Evolutionary conservation across 2,329 filamentous ascomycete species (phyloP).

Genomic region (Beauveria bassiana): DNA sequence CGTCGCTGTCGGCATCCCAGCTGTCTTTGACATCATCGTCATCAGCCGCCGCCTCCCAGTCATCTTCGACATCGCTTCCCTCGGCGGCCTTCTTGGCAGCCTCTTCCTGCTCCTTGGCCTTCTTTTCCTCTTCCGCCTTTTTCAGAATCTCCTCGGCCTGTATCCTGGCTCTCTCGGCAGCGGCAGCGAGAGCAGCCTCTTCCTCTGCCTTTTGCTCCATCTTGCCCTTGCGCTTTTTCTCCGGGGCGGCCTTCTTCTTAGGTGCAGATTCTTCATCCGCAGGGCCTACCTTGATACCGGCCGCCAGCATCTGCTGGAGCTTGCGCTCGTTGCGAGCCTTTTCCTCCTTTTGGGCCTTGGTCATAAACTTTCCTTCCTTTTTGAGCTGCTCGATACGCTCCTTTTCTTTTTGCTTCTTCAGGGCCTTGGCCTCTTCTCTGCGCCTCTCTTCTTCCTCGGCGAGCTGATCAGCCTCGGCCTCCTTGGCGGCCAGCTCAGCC

Average conservation of each 20-base stretch:
- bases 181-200: conserved; percentile 70
- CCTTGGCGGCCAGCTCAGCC: conserved; percentile 56
- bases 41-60: conserved; percentile 81
- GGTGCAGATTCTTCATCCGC: conserved; percentile 46
- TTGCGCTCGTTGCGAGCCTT: conserved; percentile 73
- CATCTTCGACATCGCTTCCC: conserved; percentile 61
- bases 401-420: conserved; percentile 81
- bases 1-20: conserved; percentile 83
- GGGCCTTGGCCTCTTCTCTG: conserved; percentile 63
- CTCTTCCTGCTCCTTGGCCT: conserved; percentile 48
- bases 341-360: conserved; percentile 77
- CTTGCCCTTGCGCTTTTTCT: conserved; percentile 72
- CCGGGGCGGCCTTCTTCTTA: conserved; percentile 71
- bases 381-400: conserved; percentile 81
- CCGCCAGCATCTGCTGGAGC: conserved; percentile 76
- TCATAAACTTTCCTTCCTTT: conserved; percentile 80
- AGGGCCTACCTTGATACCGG: conserved; percentile 64
- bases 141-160: conserved; percentile 62
- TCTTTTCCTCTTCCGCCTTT: conserved; percentile 54
- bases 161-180: conserved; percentile 59
- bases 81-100: conserved; percentile 47
- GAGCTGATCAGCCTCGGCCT: conserved; percentile 57
- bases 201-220: conserved; percentile 61
- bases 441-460: conserved; percentile 61
- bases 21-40: conserved; percentile 81